These are phyloP conservation scores for Daedaleopsis sinensis DNA, from an alignment of 768 basidiomycete species.

Conservation along the genomic window DNA sequence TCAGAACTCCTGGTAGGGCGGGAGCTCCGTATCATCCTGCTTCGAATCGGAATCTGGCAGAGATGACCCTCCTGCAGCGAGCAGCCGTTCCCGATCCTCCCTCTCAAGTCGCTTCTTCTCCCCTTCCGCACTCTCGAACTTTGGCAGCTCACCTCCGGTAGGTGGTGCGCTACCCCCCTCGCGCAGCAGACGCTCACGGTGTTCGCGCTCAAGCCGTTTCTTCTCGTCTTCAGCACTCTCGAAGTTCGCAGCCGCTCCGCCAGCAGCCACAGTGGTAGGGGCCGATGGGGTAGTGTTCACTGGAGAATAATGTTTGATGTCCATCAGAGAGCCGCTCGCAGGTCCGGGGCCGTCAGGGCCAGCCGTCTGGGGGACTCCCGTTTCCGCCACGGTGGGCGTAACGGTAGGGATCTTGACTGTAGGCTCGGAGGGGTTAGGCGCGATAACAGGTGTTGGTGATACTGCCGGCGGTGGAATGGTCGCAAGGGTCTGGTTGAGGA, in stretches of 20 bases:
- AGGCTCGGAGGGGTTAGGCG: constrained; percentile 36
- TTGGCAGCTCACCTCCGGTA: constrained; percentile 15
- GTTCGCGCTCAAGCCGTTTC: constrained; percentile 50
- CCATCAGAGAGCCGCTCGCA: constrained; percentile 61
- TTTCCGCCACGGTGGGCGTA: constrained; percentile 75
- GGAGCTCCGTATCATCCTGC: constrained; percentile 38
- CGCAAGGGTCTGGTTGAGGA: constrained; percentile 33
- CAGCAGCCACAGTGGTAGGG: constrained; percentile 9
- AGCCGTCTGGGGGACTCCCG: constrained; percentile 70
- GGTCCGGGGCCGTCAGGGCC: constrained; percentile 66
- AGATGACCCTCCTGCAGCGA: constrained; percentile 25
- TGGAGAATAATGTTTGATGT: constrained; percentile 39
- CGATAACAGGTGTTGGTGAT: constrained; percentile 25
- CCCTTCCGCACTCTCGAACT: constrained; percentile 59
- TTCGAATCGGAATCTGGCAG: constrained; percentile 7
- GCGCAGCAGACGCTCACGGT: constrained; percentile 47
- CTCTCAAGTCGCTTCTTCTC: constrained; percentile 64
- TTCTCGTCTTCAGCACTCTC: constrained; percentile 70
- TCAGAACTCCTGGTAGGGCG: constrained; percentile 48
- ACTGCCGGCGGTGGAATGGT: constrained; percentile 24
- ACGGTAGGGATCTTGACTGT: constrained; percentile 34
- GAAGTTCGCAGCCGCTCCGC: constrained; percentile 16
- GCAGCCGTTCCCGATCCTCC: constrained; percentile 55
- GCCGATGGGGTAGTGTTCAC: neutral
- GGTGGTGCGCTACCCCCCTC: constrained; percentile 11